A percentile compares a stretch with the other conserved stretches of the same genome.
Conservation (phyloP, 495 filamentous ascomycete genomes). For the Penicillium coffeae region DNA sequence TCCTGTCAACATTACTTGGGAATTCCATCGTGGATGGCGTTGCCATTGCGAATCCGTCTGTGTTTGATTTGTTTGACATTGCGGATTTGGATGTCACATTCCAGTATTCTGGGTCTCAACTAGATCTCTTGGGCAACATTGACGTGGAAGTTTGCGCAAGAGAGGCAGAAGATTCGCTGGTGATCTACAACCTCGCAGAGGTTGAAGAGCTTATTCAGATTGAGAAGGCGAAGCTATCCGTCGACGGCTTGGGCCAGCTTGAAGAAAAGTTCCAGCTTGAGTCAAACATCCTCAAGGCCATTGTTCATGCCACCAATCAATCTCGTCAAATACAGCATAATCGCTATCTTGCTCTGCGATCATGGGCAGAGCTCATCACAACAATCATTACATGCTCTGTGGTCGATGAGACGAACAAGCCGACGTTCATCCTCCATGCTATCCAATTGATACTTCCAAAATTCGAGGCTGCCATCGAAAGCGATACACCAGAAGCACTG, state of each 20-base stretch:
- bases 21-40: slow-evolving; percentile 54
- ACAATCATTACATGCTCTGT: slow-evolving; percentile 75
- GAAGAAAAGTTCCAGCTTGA: slow-evolving; percentile 55
- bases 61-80: slow-evolving; percentile 95
- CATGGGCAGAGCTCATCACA: slow-evolving; percentile 78
- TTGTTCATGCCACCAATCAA: slow-evolving; percentile 67
- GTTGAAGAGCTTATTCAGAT: slow-evolving; percentile 60
- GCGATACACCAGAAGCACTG: slow-evolving; percentile 60
- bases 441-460: slow-evolving; percentile 83
- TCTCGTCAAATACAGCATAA: slow-evolving; percentile 53
- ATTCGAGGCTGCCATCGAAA: slow-evolving; percentile 66
- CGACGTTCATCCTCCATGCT: slow-evolving; percentile 74
- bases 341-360: slow-evolving; percentile 60
- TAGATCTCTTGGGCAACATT: slow-evolving; percentile 56
- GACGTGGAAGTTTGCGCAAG: slow-evolving; percentile 58
- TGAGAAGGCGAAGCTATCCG: slow-evolving; percentile 49
- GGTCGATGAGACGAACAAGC: slow-evolving; percentile 61
- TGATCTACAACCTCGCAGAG: slow-evolving; percentile 54
- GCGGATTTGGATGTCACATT: slow-evolving; percentile 63
- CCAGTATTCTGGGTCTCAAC: slow-evolving; percentile 42
- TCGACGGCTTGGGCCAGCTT: slow-evolving; percentile 45
- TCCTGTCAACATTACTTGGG: slow-evolving; percentile 76
- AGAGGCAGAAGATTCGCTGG: slow-evolving; percentile 41
- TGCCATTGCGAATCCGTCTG: slow-evolving; percentile 55
- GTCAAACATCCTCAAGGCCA: slow-evolving; percentile 51